phyloP scores from a whole-genome alignment of 352 stramenopile genomes.

The Globisporangium emineosum region DNA sequence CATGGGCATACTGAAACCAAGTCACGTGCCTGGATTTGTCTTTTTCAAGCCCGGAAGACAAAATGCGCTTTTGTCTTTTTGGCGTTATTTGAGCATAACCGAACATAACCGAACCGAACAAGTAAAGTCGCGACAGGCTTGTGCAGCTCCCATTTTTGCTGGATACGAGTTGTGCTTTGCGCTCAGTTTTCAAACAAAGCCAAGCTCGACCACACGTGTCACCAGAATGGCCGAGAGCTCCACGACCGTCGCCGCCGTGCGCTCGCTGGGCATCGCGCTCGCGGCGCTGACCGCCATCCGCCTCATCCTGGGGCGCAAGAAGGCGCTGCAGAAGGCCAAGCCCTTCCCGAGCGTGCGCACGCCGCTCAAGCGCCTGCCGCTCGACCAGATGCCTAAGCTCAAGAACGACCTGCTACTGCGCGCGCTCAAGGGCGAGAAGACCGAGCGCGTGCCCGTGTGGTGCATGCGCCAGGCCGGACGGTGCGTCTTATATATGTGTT shows the following conservation, averaged over 20 bases:
- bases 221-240: conserved; percentile 16
- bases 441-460: conserved; percentile 94
- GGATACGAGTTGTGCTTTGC: background rate
- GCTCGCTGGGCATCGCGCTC: conserved; percentile 26
- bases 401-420: conserved; percentile 90
- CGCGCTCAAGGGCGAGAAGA: conserved; percentile 81
- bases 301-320: conserved; percentile 57
- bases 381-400: conserved; percentile 73
- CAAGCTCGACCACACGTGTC: background rate
- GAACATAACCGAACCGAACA: too few species aligned
- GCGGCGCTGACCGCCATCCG: conserved; percentile 59
- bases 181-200: background rate
- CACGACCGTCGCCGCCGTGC: conserved; percentile 13
- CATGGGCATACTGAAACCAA: too few species aligned
- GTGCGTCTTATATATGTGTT: conserved; percentile 31
- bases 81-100: too few species aligned
- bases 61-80: too few species aligned
- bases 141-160: background rate
- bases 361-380: conserved; percentile 62
- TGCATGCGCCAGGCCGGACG: conserved; percentile 97
- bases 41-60: too few species aligned
- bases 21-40: too few species aligned
- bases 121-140: background rate
- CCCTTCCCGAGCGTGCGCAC: conserved; percentile 69
- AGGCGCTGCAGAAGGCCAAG: conserved; percentile 33